Percentiles rank a stretch among this genome's conserved stretches.
Evolutionary conservation across 345 rosid species (phyloP).

Genomic region (Sonneratia caseolaris): DNA sequence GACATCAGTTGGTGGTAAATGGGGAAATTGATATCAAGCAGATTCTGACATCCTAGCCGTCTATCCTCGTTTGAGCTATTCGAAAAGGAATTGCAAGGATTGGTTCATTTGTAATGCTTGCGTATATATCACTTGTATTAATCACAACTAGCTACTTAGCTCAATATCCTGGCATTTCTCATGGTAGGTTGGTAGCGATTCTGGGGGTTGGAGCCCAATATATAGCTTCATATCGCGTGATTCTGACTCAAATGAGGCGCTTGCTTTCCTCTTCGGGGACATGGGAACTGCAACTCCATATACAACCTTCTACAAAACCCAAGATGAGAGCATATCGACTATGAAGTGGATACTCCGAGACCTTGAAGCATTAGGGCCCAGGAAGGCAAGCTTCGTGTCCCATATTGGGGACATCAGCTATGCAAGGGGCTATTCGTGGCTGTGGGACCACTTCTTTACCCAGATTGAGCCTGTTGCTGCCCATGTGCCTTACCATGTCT

Average conservation of each 20-base stretch:
- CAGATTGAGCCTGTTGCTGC: constrained; percentile 79
- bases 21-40: neutral
- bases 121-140: neutral
- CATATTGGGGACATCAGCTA: constrained; percentile 94
- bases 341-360: constrained; percentile 83
- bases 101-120: neutral
- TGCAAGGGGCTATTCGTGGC: constrained; percentile 77
- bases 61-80: neutral
- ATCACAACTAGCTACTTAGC: neutral
- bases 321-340: constrained; percentile 76
- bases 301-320: constrained; percentile 51
- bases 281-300: constrained; percentile 84
- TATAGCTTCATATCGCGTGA: constrained; percentile 59
- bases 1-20: neutral
- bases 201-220: constrained; percentile 65
- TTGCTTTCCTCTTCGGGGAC: constrained; percentile 83
- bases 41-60: neutral
- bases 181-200: constrained; percentile 68
- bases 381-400: constrained; percentile 58
- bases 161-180: neutral
- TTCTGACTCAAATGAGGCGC: constrained; percentile 35
- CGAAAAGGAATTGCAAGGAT: neutral
- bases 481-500: constrained; percentile 70
- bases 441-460: constrained; percentile 84
- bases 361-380: constrained; percentile 45